Evolutionary conservation across 2,329 filamentous ascomycete genomes (phyloP).

Genomic region (Xylariaceae sp.): DNA sequence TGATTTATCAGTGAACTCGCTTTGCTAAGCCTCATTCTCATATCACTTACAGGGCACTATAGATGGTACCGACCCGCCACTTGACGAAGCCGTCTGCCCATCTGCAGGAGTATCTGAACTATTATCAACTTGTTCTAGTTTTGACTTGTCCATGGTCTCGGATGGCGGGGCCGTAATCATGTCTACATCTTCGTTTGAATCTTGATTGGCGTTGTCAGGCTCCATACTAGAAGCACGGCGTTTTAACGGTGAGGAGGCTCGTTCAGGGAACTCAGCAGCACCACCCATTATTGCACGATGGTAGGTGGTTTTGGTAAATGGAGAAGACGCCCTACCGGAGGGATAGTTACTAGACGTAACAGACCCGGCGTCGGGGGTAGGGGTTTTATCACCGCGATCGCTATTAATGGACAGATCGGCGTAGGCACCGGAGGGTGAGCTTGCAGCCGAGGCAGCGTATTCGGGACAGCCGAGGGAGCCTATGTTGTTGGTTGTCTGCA

Average conservation of each 20-base stretch:
- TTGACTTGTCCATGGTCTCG: slow-evolving; percentile 20
- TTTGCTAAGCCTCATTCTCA: not conserved
- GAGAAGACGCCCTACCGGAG: slow-evolving; percentile 53
- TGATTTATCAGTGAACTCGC: slow-evolving; percentile 10
- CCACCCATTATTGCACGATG: slow-evolving; percentile 61
- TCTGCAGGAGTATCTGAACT: slow-evolving; percentile 1
- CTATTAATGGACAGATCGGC: slow-evolving; percentile 60
- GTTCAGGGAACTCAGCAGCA: slow-evolving; percentile 58
- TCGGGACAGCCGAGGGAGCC: slow-evolving; percentile 49
- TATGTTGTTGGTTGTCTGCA: slow-evolving; percentile 48
- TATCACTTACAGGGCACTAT: slow-evolving; percentile 15
- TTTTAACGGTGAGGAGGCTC: slow-evolving; percentile 67
- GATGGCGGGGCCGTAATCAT: slow-evolving; percentile 42
- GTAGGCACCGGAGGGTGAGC: slow-evolving; percentile 61
- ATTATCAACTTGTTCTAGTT: slow-evolving; percentile 4
- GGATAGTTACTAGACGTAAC: slow-evolving; percentile 36
- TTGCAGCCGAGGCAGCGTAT: slow-evolving; percentile 58
- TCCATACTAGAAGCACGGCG: slow-evolving; percentile 66
- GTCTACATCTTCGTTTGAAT: slow-evolving; percentile 49
- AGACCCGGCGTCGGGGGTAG: slow-evolving; percentile 45
- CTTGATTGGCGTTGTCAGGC: slow-evolving; percentile 44
- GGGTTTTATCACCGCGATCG: slow-evolving; percentile 52
- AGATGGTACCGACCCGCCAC: slow-evolving; percentile 2
- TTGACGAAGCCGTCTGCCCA: not conserved
- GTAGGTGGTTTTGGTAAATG: slow-evolving; percentile 51